Evolutionary conservation across 305 asterid genomes (phyloP).

Genomic region (Fraxinus dipetala): DNA sequence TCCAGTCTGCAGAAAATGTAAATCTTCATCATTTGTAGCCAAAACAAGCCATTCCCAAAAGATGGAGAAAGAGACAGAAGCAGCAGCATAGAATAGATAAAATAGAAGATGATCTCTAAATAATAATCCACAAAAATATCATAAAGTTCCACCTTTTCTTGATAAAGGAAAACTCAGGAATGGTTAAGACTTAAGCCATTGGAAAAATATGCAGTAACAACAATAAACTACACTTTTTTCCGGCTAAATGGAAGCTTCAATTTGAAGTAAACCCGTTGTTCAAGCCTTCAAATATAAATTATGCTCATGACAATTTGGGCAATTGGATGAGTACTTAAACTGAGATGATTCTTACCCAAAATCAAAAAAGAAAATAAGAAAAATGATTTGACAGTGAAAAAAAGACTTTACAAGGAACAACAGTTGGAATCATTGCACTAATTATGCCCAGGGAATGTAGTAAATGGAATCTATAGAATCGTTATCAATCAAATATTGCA

Average conservation of each 20-base stretch:
- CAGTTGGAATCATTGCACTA: not conserved
- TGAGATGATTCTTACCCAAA: not conserved
- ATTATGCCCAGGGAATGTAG: not conserved
- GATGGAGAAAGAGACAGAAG: not conserved
- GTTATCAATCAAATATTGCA: not conserved
- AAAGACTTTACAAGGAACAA: not conserved
- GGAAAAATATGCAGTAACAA: not conserved
- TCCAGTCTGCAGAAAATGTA: conserved; percentile 39
- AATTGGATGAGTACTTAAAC: not conserved
- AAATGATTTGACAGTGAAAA: not conserved
- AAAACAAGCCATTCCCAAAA: not conserved
- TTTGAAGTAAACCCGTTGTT: not conserved
- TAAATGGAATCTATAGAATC: not conserved
- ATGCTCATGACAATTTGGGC: not conserved
- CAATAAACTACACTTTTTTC: not conserved
- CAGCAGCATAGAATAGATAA: not conserved
- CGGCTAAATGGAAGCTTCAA: not conserved
- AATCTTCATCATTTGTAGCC: not conserved
- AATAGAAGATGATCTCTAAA: not conserved
- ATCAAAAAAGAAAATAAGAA: not conserved
- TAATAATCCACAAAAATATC: not conserved
- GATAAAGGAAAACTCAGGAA: not conserved
- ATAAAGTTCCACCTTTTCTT: not conserved
- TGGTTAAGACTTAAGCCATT: not conserved
- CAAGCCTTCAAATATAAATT: not conserved